Evolutionary conservation across 2,329 filamentous ascomycete species (phyloP).

Genomic region (Clonostachys byssicola): DNA sequence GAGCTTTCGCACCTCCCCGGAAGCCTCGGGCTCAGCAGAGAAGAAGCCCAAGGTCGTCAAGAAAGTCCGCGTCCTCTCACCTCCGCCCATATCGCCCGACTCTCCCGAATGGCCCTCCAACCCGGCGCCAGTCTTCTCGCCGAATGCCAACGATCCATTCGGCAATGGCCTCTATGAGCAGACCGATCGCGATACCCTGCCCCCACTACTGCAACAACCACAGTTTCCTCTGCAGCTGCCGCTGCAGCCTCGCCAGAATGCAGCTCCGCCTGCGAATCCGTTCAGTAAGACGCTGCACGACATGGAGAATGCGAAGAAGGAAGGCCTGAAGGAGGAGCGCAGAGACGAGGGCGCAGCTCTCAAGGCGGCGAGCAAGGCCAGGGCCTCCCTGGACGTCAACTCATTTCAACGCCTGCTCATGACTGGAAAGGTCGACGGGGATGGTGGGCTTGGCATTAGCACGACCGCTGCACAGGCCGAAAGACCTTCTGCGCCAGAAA

Average conservation of each 20-base stretch:
- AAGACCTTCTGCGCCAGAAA: too few species aligned
- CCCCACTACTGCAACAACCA: constrained; percentile 1
- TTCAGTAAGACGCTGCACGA: constrained; percentile 54
- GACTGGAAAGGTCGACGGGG: constrained; percentile 51
- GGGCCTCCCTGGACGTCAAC: constrained; percentile 65
- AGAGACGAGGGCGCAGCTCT: constrained; percentile 21
- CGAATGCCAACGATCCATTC: constrained; percentile 23
- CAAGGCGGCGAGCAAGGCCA: constrained; percentile 23
- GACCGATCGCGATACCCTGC: neutral
- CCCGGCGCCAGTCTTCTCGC: constrained; percentile 1
- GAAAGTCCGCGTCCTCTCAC: constrained; percentile 64
- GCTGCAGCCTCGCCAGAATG: neutral
- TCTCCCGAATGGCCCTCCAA: constrained; percentile 26
- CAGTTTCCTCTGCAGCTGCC: neutral
- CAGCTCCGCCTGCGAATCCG: constrained; percentile 26
- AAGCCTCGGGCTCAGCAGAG: constrained; percentile 20
- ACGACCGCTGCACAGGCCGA: too few species aligned
- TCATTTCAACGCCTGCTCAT: constrained; percentile 73
- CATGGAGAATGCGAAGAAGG: constrained; percentile 32
- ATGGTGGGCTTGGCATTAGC: constrained; percentile 2
- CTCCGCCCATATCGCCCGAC: constrained; percentile 56
- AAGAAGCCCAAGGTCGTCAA: constrained; percentile 52
- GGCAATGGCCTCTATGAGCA: neutral
- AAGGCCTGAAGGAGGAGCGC: constrained; percentile 20
- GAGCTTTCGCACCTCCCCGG: constrained; percentile 9